Base-by-base conservation (phyloP, 2,329 filamentous ascomycete genomes). In the Ophiostoma tasmaniense region DNA sequence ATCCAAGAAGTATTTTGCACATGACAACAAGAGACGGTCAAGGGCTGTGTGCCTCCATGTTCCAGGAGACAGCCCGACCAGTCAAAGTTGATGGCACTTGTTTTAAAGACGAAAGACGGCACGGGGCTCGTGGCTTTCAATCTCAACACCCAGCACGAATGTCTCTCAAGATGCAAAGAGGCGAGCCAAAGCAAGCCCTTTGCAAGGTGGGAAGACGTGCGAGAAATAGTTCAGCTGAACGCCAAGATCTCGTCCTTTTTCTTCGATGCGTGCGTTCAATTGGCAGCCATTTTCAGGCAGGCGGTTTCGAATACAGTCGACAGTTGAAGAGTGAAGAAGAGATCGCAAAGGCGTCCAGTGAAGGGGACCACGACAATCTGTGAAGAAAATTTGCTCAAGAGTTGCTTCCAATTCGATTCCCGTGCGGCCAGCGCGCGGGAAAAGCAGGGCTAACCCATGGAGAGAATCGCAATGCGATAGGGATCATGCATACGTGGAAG, bases 331-430 rank as follows among this genome's bases (percentile, higher is more conserved):
- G 17, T 11, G 20, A 17, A 37, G 14, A 17, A 22, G 28, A 22
- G 59, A 37, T 7, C 59, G 30, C 28, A 1, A 10, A 6, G 42
- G 62, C 62, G 61, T 79, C 85, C 88, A 92, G 90, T 88, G 87
- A 92, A 42, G 88, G 90, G 88, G 88, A 92, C 90, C 85, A 87
- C 87, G 86, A 91, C 89, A 91, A 92, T 90, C 88, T 87, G 81
- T 83, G 81, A 82, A 78, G 77, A 45, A 67, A 45, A 37, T 66
- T 66, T 61, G 64, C 55, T 66, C 66, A 55, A 64, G 50, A 70
- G 55, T n/a, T 35, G 25, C 37, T 42, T 30, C 55, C 28, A n/a
- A 5, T 20, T 35, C 33, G n/a, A 20, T 20, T 22, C 20, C 33
- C 50, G 8, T 30, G 42, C 30, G 59, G 14, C 55, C 13, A 20